A percentile compares a stretch with the other conserved stretches of the same genome.
Conservation (phyloP, 139 green algal species). For the Chlorella sp. region DNA sequence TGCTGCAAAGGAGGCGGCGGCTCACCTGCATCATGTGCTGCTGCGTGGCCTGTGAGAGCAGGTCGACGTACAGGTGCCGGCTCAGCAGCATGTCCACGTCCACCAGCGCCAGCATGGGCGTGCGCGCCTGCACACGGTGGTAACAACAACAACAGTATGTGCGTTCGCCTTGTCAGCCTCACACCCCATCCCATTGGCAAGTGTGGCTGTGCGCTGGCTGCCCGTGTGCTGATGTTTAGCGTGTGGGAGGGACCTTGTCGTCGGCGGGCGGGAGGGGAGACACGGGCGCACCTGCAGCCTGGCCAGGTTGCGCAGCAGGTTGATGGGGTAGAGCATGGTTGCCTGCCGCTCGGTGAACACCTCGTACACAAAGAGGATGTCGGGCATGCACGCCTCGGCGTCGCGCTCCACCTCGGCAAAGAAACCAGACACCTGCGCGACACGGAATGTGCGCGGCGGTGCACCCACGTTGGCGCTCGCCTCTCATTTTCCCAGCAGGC, state of each 20-base stretch:
- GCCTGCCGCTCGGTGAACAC: constrained; percentile 4
- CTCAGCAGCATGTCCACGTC: constrained; percentile 33
- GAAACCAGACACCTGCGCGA: constrained; percentile 11
- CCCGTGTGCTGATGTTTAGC: no score
- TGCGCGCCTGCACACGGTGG: constrained; percentile 19
- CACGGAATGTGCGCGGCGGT: not conserved
- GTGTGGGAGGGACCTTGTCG: no score
- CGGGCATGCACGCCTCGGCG: constrained; percentile 7
- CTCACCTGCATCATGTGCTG: constrained; percentile 3
- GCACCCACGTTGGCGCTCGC: not conserved
- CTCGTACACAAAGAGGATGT: constrained; percentile 19
- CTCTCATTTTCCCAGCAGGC: not conserved
- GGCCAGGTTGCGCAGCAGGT: constrained; percentile 30
- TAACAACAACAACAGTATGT: not conserved
- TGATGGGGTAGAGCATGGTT: constrained; percentile 33
- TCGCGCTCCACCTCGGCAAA: constrained; percentile 12
- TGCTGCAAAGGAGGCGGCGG: no score
- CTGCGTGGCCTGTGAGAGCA: not conserved
- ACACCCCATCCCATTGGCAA: no score
- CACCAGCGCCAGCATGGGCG: constrained; percentile 19
- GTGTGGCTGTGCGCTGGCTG: no score
- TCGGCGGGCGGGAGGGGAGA: no score
- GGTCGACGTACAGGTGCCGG: not conserved
- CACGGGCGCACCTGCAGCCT: constrained; percentile 15
- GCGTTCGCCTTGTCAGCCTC: no score